Conservation (phyloP, 1,139 yeast species). For the Candida labiduridarum region DNA sequence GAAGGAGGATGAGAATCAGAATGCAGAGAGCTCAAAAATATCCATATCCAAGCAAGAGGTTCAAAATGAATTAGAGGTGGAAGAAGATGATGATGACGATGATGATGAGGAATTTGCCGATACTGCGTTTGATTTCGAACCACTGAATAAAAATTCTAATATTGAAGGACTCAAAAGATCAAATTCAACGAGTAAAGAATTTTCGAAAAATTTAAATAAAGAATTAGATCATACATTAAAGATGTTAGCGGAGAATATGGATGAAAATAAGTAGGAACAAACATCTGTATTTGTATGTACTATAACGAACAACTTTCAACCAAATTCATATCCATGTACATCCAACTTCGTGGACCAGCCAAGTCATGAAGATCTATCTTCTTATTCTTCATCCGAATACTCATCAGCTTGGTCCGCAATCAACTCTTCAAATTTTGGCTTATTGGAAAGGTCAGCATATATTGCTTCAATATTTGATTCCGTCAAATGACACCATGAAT, state of each 20-base stretch:
- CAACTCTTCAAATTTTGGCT: too few relatives aligned
- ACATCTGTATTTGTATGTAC: background rate
- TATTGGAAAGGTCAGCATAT: too few relatives aligned
- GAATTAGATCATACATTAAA: conserved; percentile 42
- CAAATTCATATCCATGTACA: too few relatives aligned
- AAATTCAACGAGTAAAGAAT: conserved; percentile 27
- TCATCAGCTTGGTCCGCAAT: too few relatives aligned
- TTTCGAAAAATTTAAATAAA: conserved; percentile 31
- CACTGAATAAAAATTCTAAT: background rate
- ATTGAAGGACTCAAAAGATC: conserved; percentile 18
- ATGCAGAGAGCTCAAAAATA: background rate
- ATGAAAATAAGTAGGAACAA: conserved; percentile 6
- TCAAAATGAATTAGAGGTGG: background rate
- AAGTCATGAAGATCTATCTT: too few relatives aligned
- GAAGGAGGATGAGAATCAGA: background rate
- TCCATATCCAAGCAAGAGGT: conserved; percentile 1
- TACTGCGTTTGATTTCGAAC: conserved; percentile 9
- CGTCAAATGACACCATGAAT: too few relatives aligned
- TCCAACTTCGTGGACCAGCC: too few relatives aligned
- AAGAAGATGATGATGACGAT: conserved; percentile 12
- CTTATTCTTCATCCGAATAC: too few relatives aligned
- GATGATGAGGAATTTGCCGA: conserved; percentile 19
- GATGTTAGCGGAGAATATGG: conserved; percentile 44
- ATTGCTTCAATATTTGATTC: too few relatives aligned
- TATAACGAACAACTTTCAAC: background rate